Evolutionary conservation across 75 land plant genomes (phyloP).

Genomic region (Chamaecyparis obtusa): DNA sequence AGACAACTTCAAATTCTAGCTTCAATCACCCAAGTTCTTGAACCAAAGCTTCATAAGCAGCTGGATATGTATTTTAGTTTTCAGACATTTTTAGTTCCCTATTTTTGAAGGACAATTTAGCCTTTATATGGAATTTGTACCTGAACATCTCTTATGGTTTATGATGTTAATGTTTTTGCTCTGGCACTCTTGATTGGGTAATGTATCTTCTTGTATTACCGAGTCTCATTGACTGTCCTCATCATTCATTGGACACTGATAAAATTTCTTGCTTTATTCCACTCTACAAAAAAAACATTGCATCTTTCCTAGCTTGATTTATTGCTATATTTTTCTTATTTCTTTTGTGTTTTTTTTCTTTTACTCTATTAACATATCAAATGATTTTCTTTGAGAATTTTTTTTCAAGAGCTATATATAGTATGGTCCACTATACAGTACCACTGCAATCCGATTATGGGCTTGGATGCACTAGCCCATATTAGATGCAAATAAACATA

Average conservation of each 20-base stretch:
- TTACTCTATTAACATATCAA: background rate
- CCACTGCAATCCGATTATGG: background rate
- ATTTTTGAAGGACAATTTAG: background rate
- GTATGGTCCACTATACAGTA: background rate
- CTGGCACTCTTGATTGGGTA: background rate
- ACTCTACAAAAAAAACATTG: background rate
- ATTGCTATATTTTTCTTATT: background rate
- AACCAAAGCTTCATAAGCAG: slow-evolving; percentile 91
- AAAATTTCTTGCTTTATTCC: background rate
- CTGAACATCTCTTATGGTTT: background rate
- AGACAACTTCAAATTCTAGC: slow-evolving; percentile 74
- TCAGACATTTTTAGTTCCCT: background rate
- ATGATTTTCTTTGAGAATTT: background rate
- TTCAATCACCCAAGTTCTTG: slow-evolving; percentile 74
- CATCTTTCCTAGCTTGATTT: background rate
- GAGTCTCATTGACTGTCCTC: background rate
- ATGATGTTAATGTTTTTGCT: background rate
- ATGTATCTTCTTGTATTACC: background rate
- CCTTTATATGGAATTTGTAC: background rate
- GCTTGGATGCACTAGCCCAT: background rate
- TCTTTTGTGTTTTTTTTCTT: background rate
- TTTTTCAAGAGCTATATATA: background rate
- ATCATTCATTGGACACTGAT: background rate
- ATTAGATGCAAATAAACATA: background rate
- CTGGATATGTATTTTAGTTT: slow-evolving; percentile 43